Evolutionary conservation across 1,139 yeast genomes (phyloP), one percentile per base, ranked within the genome.

Genomic region (Saccharomyces uvarum): DNA sequence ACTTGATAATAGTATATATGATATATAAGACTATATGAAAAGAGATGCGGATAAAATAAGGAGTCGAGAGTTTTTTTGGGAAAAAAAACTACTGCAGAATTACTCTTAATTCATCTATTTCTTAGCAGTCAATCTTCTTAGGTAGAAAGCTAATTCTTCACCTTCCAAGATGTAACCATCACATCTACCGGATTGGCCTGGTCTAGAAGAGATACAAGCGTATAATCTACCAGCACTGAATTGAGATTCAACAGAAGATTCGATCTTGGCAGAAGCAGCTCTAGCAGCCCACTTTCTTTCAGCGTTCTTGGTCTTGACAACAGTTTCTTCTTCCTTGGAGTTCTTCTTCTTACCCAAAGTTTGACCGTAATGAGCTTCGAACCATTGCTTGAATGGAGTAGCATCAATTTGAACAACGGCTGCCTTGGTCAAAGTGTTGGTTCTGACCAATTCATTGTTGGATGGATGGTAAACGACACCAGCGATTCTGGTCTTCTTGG

Each of bases 81-180:
- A 19, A 8, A 9, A 38, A 16, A 38, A 13, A 38, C 21, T 14
- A 3, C 5, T 9, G 24, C 16, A 16, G n/a, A 4, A 24, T 24
- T 16, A 38, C 11, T 8, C 19, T 16, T 24, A 33, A 9, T 28
- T 50, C 31, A 24, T 27, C 46, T 90, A 91, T 86, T 93, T 93
- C 95, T 91, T 93, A 78, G 97, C 93, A 77, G 97, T 84, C 82
- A 93, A 84, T 89, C 96, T 91, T 86, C 96, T 90, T 79, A 93
- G 86, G 96, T 93, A 93, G 96, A 93, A 93, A 78, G 98, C 98
- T 79, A 93, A 89, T 83, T 93, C 99, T 79, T 95, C 99, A 81
- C 99, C 99, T 84, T 93, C 99, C 79, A 95, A 88, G 81, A 93
- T 86, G 95, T 95, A 93, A 81, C 99, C 99, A 78, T 95, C 99